These are phyloP conservation scores for Exophiala phaeomuriformis DNA, from an alignment of 2,329 filamentous ascomycete species.

Conservation along the genomic window DNA sequence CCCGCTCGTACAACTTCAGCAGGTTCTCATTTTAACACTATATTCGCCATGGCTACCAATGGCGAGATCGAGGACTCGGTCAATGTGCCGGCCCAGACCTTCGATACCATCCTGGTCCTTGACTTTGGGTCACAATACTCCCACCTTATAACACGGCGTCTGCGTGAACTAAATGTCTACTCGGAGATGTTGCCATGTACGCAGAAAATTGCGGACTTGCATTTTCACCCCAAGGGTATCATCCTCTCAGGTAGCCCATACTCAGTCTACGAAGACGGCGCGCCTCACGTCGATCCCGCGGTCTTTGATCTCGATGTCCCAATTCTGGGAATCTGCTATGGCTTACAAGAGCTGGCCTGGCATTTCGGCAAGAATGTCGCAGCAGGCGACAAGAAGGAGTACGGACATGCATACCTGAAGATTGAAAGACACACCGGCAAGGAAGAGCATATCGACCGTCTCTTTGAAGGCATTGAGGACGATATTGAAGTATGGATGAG, in stretches of 20 bases:
- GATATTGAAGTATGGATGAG: conserved; percentile 74
- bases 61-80: conserved; percentile 20
- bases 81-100: conserved; percentile 29
- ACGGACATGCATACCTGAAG: conserved; percentile 61
- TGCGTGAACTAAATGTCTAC: conserved; percentile 74
- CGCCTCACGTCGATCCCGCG: conserved; percentile 73
- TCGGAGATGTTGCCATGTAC: conserved; percentile 85
- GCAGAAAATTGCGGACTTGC: conserved; percentile 67
- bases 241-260: conserved; percentile 66
- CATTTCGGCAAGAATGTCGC: conserved; percentile 59
- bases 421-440: conserved; percentile 51
- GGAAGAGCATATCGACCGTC: conserved; percentile 60
- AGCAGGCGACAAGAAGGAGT: conserved; percentile 61
- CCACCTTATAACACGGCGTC: conserved; percentile 66
- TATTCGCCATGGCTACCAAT: conserved; percentile 24
- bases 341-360: conserved; percentile 66
- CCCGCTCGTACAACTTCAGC: conserved; percentile 2
- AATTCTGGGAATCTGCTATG: conserved; percentile 56
- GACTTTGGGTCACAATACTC: conserved; percentile 55
- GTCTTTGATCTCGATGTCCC: conserved; percentile 68
- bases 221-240: conserved; percentile 75
- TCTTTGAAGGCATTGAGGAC: conserved; percentile 70
- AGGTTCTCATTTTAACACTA: not conserved
- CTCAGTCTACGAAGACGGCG: conserved; percentile 72
- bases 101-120: conserved; percentile 34